Conservation (phyloP, 495 filamentous ascomycete species). For the Aspergillus conjunctus region DNA sequence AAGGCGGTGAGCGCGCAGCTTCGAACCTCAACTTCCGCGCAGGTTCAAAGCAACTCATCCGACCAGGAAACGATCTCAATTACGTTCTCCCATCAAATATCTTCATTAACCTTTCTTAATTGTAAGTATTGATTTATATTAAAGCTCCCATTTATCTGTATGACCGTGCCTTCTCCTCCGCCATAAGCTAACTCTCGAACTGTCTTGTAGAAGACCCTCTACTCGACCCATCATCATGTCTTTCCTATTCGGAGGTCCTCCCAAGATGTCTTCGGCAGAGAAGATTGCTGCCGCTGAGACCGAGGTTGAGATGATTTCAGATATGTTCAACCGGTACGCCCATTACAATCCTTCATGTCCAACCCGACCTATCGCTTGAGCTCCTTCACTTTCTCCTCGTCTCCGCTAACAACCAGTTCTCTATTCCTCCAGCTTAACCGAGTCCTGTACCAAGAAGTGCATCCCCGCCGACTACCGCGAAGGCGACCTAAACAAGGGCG, state of each 20-base stretch:
- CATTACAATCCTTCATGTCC: not conserved
- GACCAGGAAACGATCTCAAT: not conserved
- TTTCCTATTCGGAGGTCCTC: constrained; percentile 83
- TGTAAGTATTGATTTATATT: not conserved
- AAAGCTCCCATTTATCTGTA: not conserved
- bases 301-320: constrained; percentile 87
- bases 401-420: constrained; percentile 5
- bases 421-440: constrained; percentile 61
- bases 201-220: not conserved
- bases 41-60: constrained; percentile 10
- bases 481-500: constrained; percentile 95
- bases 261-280: constrained; percentile 89
- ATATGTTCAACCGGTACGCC: constrained; percentile 91
- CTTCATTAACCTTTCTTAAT: not conserved
- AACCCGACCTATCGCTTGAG: not conserved
- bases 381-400: constrained; percentile 2
- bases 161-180: no score
- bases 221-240: constrained; percentile 70
- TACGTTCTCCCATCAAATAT: not conserved
- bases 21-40: constrained; percentile 18
- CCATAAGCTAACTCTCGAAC: no score
- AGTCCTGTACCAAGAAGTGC: constrained; percentile 91
- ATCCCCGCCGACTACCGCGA: constrained; percentile 90
- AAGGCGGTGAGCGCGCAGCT: constrained; percentile 23
- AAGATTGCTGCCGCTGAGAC: constrained; percentile 94